Evolutionary conservation across 106 monocot genomes (phyloP).

Genomic region (Phalaenopsis equestris): DNA sequence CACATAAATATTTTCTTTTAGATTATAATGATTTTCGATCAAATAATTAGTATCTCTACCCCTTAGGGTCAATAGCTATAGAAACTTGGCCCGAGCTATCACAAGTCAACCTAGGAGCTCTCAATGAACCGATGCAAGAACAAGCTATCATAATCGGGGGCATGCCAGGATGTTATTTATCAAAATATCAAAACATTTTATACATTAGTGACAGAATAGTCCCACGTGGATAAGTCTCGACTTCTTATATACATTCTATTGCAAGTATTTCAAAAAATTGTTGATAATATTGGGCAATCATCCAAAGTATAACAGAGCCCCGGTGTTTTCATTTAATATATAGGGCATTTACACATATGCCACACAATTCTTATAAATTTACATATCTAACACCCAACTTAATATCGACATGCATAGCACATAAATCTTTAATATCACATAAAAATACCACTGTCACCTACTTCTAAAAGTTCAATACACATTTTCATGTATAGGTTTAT

Average conservation of each 20-base stretch:
- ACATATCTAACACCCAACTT: too few relatives aligned
- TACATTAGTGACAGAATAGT: too few relatives aligned
- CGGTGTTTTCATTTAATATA: neutral
- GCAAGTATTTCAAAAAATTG: neutral
- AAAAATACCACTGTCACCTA: too few relatives aligned
- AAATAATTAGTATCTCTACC: neutral
- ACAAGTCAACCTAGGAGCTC: neutral
- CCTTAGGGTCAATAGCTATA: neutral
- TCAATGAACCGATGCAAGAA: neutral
- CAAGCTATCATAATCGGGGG: neutral
- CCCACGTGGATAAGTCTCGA: too few relatives aligned
- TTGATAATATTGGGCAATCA: neutral
- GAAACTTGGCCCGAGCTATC: neutral
- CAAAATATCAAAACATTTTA: too few relatives aligned
- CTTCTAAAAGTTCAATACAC: too few relatives aligned
- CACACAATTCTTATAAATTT: too few relatives aligned
- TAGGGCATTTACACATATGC: too few relatives aligned
- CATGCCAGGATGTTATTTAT: too few relatives aligned
- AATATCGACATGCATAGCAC: too few relatives aligned
- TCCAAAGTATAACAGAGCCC: neutral
- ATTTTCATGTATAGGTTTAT: too few relatives aligned
- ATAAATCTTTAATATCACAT: too few relatives aligned
- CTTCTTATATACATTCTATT: neutral
- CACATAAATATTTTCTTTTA: neutral
- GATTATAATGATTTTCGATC: neutral